These are phyloP conservation scores for Penicillium antarcticum DNA, from an alignment of 495 filamentous ascomycete species.

Conservation along the genomic window DNA sequence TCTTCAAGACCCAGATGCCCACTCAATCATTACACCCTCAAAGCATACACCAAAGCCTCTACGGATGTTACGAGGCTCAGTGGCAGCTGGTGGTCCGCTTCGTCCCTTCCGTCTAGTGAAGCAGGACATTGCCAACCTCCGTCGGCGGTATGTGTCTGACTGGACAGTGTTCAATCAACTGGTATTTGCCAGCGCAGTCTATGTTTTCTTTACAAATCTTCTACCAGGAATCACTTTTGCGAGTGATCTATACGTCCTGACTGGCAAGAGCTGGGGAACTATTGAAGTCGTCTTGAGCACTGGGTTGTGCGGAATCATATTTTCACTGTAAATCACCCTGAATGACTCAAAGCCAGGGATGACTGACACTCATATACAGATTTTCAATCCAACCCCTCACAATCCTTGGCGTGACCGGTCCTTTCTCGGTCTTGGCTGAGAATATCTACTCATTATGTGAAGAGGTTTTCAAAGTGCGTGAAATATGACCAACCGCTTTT, in stretches of 20 bases:
- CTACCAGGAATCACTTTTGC: conserved; percentile 73
- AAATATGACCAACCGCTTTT: not conserved
- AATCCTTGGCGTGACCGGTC: conserved; percentile 69
- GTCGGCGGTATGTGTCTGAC: conserved; percentile 58
- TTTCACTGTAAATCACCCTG: conserved; percentile 51
- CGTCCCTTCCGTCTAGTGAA: conserved; percentile 60
- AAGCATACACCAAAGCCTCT: conserved; percentile 40
- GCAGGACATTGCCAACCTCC: conserved; percentile 56
- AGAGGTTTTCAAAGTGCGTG: conserved; percentile 52
- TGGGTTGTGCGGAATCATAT: conserved; percentile 64
- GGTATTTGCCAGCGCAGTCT: conserved; percentile 67
- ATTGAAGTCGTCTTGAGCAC: conserved; percentile 73
- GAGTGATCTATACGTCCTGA: conserved; percentile 64
- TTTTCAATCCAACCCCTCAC: conserved; percentile 69
- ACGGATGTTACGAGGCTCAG: conserved; percentile 31
- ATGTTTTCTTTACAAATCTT: conserved; percentile 74
- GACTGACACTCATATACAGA: conserved; percentile 23
- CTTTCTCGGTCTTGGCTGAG: conserved; percentile 71
- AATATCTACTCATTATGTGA: conserved; percentile 62
- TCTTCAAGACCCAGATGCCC: conserved; percentile 27
- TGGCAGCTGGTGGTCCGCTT: conserved; percentile 39
- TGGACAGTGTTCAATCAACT: conserved; percentile 70
- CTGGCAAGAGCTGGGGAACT: conserved; percentile 64
- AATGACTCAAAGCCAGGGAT: not conserved
- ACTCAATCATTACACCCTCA: conserved; percentile 40